Base-by-base conservation (phyloP, 306 rosid genomes). In the Prunus campanulata region DNA sequence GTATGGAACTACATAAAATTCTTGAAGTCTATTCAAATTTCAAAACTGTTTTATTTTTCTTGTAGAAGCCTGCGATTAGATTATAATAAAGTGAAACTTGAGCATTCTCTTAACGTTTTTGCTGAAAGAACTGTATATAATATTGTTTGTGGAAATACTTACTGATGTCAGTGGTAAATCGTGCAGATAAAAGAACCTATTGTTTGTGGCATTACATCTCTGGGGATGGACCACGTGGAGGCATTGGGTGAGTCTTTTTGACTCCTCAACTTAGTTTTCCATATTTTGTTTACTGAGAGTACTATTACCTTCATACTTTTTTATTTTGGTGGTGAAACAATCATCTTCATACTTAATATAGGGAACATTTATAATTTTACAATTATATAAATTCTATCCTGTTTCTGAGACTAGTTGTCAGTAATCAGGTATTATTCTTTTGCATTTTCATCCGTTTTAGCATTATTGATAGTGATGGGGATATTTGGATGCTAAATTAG, bases 181-280 rank as follows among this genome's bases (percentile, higher is more conserved):
- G 22, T 56, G 80, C 93, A 88, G 97, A 82, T 91, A 52, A 80
- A 85, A 71, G 76, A 85, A 75, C 97, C 91, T 68, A 72, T 87
- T 52, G 95, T 90, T 52, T 91, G 95, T 48, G 97, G 97, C 82
- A 90, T 91, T 76, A 85, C 93, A 55, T 90, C 97, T 66, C 79
- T 91, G 69, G 95, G 95, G 79, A 80, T 88, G 90, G 97, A 91
- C 85, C 97, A 91, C 60, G 82, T 81, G 39, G 93, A 89, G 80
- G 56, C 76, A 60, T 82, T 90, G 74, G 97, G 97, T 88, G 78
- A 8, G 85, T 73, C 68, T 70, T 62, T 71, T 62, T 67, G 11
- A 42, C 27, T 22, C 64, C 74, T 79, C 44, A 71, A 35, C 60
- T 56, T 74, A 35, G 70, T 30, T 76, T 65, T 25, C 15, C 27